phyloP scores from a whole-genome alignment of 176 grass and related monocot genomes.

The Phoenix dactylifera region DNA sequence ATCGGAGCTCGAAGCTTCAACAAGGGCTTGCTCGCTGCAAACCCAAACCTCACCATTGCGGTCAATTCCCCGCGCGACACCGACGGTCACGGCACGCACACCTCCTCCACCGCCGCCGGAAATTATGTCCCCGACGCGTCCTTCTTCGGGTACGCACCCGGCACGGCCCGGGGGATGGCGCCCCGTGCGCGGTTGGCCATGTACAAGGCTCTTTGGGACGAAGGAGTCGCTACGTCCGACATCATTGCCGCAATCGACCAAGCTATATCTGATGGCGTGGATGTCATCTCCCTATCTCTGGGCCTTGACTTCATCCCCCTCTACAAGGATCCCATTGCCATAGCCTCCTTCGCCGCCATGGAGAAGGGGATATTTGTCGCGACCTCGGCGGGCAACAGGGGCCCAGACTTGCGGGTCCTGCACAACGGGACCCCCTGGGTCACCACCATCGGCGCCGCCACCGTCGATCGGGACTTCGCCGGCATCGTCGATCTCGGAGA shows the following conservation, averaged over 20 bases:
- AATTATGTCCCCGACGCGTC: slow-evolving; percentile 34
- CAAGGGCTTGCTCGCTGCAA: slow-evolving; percentile 31
- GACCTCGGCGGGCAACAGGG: slow-evolving; percentile 28
- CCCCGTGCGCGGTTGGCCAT: slow-evolving; percentile 51
- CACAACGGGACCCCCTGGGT: slow-evolving; percentile 68
- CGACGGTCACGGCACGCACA: slow-evolving; percentile 61
- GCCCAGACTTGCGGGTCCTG: neutral
- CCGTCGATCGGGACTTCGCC: slow-evolving; percentile 3
- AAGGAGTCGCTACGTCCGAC: slow-evolving; percentile 31
- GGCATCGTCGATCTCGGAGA: slow-evolving; percentile 4
- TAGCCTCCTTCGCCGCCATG: slow-evolving; percentile 38
- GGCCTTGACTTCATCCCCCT: slow-evolving; percentile 27
- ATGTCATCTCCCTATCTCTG: slow-evolving; percentile 61
- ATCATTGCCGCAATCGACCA: slow-evolving; percentile 52
- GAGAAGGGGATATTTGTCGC: slow-evolving; percentile 42
- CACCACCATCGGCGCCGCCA: slow-evolving; percentile 27
- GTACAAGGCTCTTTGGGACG: slow-evolving; percentile 57
- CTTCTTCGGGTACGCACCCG: slow-evolving; percentile 49
- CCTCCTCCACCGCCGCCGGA: slow-evolving; percentile 49
- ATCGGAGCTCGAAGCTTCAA: slow-evolving; percentile 65
- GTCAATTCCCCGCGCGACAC: slow-evolving; percentile 56
- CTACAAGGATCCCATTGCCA: slow-evolving; percentile 45
- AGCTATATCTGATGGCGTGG: slow-evolving; percentile 48
- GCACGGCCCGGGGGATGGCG: slow-evolving; percentile 39
- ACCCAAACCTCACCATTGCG: slow-evolving; percentile 30